Conservation (phyloP, 1,284 basidiomycete genomes). For the Schizophyllum amplum region DNA sequence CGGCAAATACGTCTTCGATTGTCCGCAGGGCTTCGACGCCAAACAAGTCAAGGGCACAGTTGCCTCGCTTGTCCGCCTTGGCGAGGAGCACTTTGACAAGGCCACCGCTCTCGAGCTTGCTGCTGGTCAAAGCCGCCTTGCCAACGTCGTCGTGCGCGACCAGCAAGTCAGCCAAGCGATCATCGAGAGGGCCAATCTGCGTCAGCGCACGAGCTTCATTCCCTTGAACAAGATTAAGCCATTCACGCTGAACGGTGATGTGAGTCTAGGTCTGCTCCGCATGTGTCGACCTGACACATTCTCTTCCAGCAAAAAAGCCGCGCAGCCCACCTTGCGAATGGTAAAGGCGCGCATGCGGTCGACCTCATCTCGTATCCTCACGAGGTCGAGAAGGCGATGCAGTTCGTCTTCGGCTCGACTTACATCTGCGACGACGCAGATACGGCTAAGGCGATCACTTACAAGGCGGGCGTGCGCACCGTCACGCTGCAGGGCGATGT, state of each 20-base stretch:
- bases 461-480: slow-evolving; percentile 65
- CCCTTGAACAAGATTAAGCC: slow-evolving; percentile 89
- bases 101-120: slow-evolving; percentile 92
- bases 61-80: slow-evolving; percentile 77
- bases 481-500: slow-evolving; percentile 95
- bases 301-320: slow-evolving; percentile 56
- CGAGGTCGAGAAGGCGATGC: slow-evolving; percentile 85
- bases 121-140: slow-evolving; percentile 79
- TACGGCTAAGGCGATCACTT: slow-evolving; percentile 86
- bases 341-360: slow-evolving; percentile 82
- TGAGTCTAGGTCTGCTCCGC: slow-evolving; percentile 22
- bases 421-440: slow-evolving; percentile 89
- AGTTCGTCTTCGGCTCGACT: slow-evolving; percentile 91
- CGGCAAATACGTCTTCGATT: slow-evolving; percentile 78
- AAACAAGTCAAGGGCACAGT: slow-evolving; percentile 89
- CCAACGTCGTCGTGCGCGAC: slow-evolving; percentile 91
- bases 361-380: slow-evolving; percentile 82
- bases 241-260: slow-evolving; percentile 55
- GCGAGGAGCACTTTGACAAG: slow-evolving; percentile 63
- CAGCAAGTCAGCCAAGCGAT: slow-evolving; percentile 85
- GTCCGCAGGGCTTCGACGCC: slow-evolving; percentile 79
- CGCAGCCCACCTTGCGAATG: slow-evolving; percentile 74
- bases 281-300: slow-evolving; percentile 4
- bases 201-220: slow-evolving; percentile 90
- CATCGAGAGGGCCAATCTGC: slow-evolving; percentile 76